Evolutionary conservation across 768 basidiomycete genomes (phyloP).

Genomic region (Leccinellum luteum): DNA sequence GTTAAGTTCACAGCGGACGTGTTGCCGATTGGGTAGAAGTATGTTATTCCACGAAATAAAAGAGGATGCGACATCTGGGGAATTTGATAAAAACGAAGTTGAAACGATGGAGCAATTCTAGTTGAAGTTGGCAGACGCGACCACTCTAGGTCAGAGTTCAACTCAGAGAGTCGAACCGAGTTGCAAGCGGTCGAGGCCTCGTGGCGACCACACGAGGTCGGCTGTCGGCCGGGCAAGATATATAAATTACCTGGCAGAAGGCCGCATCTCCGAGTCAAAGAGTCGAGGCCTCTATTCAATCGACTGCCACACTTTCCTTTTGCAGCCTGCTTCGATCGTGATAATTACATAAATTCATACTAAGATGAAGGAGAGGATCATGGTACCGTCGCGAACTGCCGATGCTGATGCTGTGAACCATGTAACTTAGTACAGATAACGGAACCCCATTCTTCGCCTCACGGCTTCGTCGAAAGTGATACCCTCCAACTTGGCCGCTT

Average conservation of each 20-base stretch:
- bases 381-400: too few relatives aligned
- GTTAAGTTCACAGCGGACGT: constrained; percentile 52
- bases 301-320: too few relatives aligned
- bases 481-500: constrained; percentile 58
- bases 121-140: too few relatives aligned
- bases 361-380: too few relatives aligned
- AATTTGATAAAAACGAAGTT: background rate
- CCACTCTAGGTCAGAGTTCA: too few relatives aligned
- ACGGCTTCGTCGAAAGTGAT: constrained; percentile 60
- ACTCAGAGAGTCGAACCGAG: background rate
- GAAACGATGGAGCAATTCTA: background rate
- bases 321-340: too few relatives aligned
- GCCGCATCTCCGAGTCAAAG: too few relatives aligned
- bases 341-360: too few relatives aligned
- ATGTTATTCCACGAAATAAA: constrained; percentile 31
- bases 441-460: constrained; percentile 53
- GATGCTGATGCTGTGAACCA: too few relatives aligned
- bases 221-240: too few relatives aligned
- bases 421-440: constrained; percentile 47
- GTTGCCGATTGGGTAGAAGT: constrained; percentile 61
- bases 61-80: constrained; percentile 26
- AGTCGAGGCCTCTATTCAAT: too few relatives aligned
- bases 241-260: too few relatives aligned
- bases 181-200: background rate
- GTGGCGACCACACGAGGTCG: background rate